Percentiles rank a stretch among this genome's conserved stretches.
Evolutionary conservation across 176 grass and related monocot species (phyloP).

Genomic region (Saccharum spontaneum): DNA sequence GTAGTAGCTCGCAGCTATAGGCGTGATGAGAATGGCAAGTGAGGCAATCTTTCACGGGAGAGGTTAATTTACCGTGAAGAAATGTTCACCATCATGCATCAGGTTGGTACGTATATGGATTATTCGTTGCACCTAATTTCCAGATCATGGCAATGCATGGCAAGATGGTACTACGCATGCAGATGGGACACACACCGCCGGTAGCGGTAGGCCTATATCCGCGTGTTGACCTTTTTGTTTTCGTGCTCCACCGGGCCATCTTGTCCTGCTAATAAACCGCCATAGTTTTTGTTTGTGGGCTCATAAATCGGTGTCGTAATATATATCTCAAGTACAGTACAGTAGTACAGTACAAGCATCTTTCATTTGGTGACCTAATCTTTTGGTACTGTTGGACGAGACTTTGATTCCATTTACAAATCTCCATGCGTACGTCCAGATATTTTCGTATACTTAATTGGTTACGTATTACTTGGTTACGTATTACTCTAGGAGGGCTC

Average conservation of each 20-base stretch:
- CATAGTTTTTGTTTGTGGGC: not conserved
- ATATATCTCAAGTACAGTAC: not conserved
- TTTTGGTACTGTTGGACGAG: not conserved
- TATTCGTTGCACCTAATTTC: constrained; percentile 46
- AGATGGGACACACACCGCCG: not conserved
- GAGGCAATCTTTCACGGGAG: not conserved
- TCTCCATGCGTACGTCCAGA: not conserved
- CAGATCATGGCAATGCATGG: constrained; percentile 4
- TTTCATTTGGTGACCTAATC: constrained; percentile 32
- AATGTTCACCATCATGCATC: not conserved
- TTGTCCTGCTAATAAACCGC: not conserved
- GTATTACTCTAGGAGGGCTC: too few relatives aligned
- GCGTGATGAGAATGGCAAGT: constrained; percentile 3
- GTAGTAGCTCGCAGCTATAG: not conserved
- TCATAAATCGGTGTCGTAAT: not conserved
- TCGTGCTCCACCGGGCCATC: not conserved
- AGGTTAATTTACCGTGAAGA: constrained; percentile 44
- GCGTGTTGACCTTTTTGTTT: constrained; percentile 30
- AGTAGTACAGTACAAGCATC: not conserved
- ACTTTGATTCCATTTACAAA: not conserved
- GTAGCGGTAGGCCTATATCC: not conserved
- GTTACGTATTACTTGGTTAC: too few relatives aligned
- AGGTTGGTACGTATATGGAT: constrained; percentile 6
- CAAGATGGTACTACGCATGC: not conserved
- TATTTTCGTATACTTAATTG: not conserved